Evolutionary conservation across 495 filamentous ascomycete species (phyloP).

Genomic region (Symbiotaphrina buchneri): DNA sequence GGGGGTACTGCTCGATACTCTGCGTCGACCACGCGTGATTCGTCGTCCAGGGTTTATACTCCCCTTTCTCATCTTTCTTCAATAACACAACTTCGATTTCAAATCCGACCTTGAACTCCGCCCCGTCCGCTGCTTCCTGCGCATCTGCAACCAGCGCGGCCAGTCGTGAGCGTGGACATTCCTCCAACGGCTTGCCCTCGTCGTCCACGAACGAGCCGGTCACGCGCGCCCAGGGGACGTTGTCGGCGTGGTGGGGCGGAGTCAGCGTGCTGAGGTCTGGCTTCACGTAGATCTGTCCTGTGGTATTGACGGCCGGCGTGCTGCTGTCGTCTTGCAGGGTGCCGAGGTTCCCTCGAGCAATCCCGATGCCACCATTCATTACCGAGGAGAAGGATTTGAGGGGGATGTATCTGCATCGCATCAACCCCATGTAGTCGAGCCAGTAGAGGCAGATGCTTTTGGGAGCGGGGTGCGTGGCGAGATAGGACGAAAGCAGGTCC

Average conservation of each 20-base stretch:
- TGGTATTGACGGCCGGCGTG: conserved; percentile 17
- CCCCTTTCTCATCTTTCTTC: conserved; percentile 7
- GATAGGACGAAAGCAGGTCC: no score
- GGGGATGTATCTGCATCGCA: conserved; percentile 48
- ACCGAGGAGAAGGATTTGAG: conserved; percentile 35
- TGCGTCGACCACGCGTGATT: conserved; percentile 39
- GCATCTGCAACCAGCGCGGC: conserved; percentile 24
- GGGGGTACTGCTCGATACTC: conserved; percentile 22
- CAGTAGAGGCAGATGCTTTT: conserved; percentile 64
- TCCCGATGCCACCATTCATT: conserved; percentile 25
- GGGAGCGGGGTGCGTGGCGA: no score
- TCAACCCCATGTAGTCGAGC: conserved; percentile 52
- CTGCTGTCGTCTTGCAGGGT: conserved; percentile 34
- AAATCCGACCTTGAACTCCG: conserved; percentile 46
- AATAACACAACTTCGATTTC: conserved; percentile 70
- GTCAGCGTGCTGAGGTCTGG: conserved; percentile 37
- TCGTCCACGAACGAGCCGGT: conserved; percentile 35
- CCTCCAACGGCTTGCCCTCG: conserved; percentile 12
- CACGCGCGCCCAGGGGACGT: conserved; percentile 27
- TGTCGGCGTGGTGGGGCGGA: conserved; percentile 32
- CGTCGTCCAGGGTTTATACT: conserved; percentile 7
- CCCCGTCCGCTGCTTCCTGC: conserved; percentile 12
- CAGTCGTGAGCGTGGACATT: conserved; percentile 38
- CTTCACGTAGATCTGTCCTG: conserved; percentile 35
- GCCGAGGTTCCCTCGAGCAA: conserved; percentile 28